phyloP scores from a whole-genome alignment of 1,284 basidiomycete genomes.

The Blastosporella zonata region DNA sequence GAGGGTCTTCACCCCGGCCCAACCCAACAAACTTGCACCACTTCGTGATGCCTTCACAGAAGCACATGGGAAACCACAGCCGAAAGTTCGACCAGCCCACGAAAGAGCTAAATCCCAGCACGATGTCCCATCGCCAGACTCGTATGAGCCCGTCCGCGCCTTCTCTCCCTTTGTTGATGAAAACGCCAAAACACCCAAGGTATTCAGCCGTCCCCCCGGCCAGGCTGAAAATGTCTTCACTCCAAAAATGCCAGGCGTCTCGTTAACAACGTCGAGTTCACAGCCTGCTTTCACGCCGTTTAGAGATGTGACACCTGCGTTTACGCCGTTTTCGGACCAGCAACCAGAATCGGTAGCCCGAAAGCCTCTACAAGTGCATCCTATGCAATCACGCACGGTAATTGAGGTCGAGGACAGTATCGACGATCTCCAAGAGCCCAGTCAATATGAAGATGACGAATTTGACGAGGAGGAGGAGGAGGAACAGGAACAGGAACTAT shows the following conservation, averaged over 20 bases:
- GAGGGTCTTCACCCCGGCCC: conserved; percentile 59
- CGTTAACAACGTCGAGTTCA: conserved; percentile 38
- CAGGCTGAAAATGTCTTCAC: conserved; percentile 38
- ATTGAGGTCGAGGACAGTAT: conserved; percentile 29
- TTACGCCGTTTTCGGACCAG: conserved; percentile 29
- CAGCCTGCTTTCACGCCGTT: conserved; percentile 32
- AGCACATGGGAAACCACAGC: conserved; percentile 38
- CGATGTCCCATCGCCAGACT: conserved; percentile 26
- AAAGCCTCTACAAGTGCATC: conserved; percentile 17
- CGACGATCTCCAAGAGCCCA: conserved; percentile 25
- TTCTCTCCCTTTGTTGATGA: conserved; percentile 55
- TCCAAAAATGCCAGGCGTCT: conserved; percentile 39
- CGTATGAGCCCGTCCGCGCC: conserved; percentile 23
- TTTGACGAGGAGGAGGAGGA: conserved; percentile 29
- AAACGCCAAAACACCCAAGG: conserved; percentile 54
- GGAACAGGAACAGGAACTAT: conserved; percentile 28
- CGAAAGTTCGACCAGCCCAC: conserved; percentile 35
- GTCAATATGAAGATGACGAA: conserved; percentile 24
- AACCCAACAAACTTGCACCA: conserved; percentile 38
- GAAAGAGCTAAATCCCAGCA: conserved; percentile 44
- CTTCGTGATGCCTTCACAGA: conserved; percentile 47
- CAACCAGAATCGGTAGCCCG: conserved; percentile 18
- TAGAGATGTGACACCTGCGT: conserved; percentile 21
- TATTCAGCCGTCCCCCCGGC: conserved; percentile 64
- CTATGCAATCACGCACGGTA: conserved; percentile 18